phyloP scores from a whole-genome alignment of 2,329 filamentous ascomycete genomes.

The Amesomyces nigricolor region DNA sequence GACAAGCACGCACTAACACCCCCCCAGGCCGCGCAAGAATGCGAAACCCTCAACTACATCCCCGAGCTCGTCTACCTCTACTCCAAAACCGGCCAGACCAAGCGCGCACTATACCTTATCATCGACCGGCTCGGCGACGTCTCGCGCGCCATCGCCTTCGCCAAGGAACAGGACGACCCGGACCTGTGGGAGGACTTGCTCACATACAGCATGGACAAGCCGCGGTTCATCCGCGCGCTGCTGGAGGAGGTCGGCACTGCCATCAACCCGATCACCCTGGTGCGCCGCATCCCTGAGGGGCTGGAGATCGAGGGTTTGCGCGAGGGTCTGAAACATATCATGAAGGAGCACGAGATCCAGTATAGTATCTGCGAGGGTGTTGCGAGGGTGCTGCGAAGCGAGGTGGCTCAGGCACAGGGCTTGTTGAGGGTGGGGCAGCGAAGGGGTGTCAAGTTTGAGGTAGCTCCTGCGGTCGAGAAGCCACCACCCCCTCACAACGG shows the following conservation, averaged over 20 bases:
- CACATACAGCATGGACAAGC: constrained; percentile 96
- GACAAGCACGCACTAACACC: constrained; percentile 19
- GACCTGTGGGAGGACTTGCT: constrained; percentile 94
- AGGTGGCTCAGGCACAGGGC: constrained; percentile 80
- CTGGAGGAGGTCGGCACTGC: constrained; percentile 91
- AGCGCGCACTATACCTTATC: constrained; percentile 85
- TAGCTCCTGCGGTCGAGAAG: too few relatives aligned
- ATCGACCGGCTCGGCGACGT: constrained; percentile 91
- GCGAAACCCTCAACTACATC: constrained; percentile 74
- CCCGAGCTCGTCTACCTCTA: constrained; percentile 94
- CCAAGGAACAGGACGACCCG: constrained; percentile 84
- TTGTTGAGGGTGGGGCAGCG: constrained; percentile 72
- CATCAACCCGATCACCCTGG: constrained; percentile 85
- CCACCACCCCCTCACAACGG: constrained; percentile 26
- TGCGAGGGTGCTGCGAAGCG: constrained; percentile 76
- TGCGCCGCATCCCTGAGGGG: constrained; percentile 85
- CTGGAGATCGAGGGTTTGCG: constrained; percentile 86
- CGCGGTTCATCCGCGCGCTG: constrained; percentile 84
- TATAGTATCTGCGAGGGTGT: constrained; percentile 87
- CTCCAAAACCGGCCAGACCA: constrained; percentile 90
- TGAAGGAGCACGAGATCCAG: constrained; percentile 94
- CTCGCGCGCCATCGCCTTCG: constrained; percentile 86
- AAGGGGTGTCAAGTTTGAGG: constrained; percentile 83
- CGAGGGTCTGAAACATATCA: constrained; percentile 82
- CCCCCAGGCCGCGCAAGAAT: constrained; percentile 61